Evolutionary conservation across 2,329 filamentous ascomycete genomes (phyloP).

Genomic region (Cytospora mali): DNA sequence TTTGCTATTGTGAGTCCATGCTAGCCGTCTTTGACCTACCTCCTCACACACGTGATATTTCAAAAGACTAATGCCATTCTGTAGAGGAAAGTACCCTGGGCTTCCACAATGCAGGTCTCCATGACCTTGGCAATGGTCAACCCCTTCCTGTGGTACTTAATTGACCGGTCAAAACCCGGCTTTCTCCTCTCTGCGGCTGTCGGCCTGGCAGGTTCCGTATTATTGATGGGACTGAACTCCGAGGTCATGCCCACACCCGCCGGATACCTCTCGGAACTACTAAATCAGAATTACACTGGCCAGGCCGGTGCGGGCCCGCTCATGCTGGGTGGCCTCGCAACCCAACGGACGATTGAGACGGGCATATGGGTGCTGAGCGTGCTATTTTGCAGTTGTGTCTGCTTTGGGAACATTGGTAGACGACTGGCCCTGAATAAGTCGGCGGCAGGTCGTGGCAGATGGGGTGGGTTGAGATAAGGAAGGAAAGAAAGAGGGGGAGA

Average conservation of each 20-base stretch:
- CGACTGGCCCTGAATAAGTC: conserved; percentile 63
- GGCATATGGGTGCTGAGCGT: conserved; percentile 92
- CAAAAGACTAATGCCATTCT: neutral
- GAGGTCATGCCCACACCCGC: conserved; percentile 74
- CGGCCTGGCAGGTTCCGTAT: conserved; percentile 71
- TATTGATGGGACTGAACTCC: conserved; percentile 75
- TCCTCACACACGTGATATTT: neutral
- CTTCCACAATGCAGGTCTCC: conserved; percentile 91
- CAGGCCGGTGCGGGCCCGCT: conserved; percentile 31
- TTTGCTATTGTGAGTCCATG: conserved; percentile 76
- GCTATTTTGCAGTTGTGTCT: conserved; percentile 90
- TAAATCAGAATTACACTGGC: conserved; percentile 32
- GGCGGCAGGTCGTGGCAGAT: conserved; percentile 47
- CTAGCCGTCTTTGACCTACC: conserved; percentile 10
- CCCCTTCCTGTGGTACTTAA: conserved; percentile 92
- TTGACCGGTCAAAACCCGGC: conserved; percentile 86
- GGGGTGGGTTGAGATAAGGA: conserved; percentile 47
- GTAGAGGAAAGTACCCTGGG: conserved; percentile 87
- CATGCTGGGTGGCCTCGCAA: conserved; percentile 58
- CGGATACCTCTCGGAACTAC: conserved; percentile 39
- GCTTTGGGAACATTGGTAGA: conserved; percentile 93
- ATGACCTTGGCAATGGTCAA: conserved; percentile 88
- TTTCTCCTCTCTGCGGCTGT: conserved; percentile 78
- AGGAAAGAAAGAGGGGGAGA: no score
- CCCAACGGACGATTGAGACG: conserved; percentile 67